These are phyloP conservation scores for Phytophthora sansomeana DNA, from an alignment of 352 stramenopile genomes.

Conservation along the genomic window DNA sequence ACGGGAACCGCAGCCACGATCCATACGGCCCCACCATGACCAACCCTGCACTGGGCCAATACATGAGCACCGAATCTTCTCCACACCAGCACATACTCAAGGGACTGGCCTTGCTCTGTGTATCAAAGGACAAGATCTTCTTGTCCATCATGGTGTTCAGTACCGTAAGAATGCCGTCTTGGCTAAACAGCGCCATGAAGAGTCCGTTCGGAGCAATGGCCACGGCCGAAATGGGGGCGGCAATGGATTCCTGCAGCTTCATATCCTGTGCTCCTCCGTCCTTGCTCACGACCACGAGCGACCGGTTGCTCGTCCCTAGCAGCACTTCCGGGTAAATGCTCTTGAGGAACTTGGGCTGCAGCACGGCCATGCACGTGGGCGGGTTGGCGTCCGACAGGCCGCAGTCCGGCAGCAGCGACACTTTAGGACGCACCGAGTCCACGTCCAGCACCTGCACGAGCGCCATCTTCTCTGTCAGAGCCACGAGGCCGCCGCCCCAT, in stretches of 20 bases:
- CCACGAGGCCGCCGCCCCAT: slow-evolving; percentile 79
- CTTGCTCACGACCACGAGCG: slow-evolving; percentile 87
- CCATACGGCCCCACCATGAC: slow-evolving; percentile 90
- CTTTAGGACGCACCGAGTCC: slow-evolving; percentile 81
- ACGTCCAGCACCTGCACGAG: slow-evolving; percentile 84
- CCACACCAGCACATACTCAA: slow-evolving; percentile 89
- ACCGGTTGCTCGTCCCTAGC: slow-evolving; percentile 92
- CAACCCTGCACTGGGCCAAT: slow-evolving; percentile 83
- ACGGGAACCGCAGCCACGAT: slow-evolving; percentile 87
- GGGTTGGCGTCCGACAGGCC: slow-evolving; percentile 77
- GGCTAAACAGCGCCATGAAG: slow-evolving; percentile 96
- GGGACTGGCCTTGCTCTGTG: slow-evolving; percentile 81
- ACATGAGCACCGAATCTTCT: slow-evolving; percentile 91
- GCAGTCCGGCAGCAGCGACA: slow-evolving; percentile 75
- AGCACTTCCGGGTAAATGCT: slow-evolving; percentile 93
- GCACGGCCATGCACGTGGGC: slow-evolving; percentile 92
- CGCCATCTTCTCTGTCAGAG: slow-evolving; percentile 84
- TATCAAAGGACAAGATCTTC: slow-evolving; percentile 92
- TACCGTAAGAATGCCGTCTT: slow-evolving; percentile 94
- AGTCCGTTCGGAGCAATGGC: slow-evolving; percentile 94
- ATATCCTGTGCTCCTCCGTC: slow-evolving; percentile 75
- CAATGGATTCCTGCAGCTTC: slow-evolving; percentile 85
- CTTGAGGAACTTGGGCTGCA: slow-evolving; percentile 92
- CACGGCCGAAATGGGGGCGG: slow-evolving; percentile 93
- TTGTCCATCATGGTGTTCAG: slow-evolving; percentile 97